Conservation (phyloP, 1,284 basidiomycete species). For the Malassezia slooffiae region DNA sequence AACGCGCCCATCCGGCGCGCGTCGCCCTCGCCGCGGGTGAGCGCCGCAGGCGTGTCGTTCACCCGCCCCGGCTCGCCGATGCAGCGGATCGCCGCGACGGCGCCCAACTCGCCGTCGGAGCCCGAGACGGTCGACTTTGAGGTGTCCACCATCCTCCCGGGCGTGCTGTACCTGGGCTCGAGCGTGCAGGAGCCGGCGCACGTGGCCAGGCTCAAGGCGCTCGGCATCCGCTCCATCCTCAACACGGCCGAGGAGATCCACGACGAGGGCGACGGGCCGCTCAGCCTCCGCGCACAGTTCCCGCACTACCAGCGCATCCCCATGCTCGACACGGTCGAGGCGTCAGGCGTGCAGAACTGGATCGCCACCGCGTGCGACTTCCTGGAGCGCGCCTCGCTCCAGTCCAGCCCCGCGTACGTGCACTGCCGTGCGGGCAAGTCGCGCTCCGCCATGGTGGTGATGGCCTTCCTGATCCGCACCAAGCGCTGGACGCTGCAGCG, state of each 20-base stretch:
- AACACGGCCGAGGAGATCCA: slow-evolving; percentile 70
- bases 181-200: slow-evolving; percentile 67
- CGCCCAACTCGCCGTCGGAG: background rate
- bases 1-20: background rate
- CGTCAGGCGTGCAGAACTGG: slow-evolving; percentile 71
- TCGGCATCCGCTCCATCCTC: slow-evolving; percentile 77
- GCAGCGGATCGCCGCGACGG: no score
- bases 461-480: slow-evolving; percentile 91
- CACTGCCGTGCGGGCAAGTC: slow-evolving; percentile 96
- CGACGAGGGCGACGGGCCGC: slow-evolving; percentile 15
- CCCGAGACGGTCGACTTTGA: slow-evolving; percentile 14
- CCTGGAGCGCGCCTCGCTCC: slow-evolving; percentile 77
- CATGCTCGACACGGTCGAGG: slow-evolving; percentile 89
- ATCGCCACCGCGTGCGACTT: slow-evolving; percentile 74
- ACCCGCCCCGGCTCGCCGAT: no score
- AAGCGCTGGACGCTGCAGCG: slow-evolving; percentile 87
- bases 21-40: background rate
- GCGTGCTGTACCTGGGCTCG: slow-evolving; percentile 79
- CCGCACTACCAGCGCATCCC: slow-evolving; percentile 74
- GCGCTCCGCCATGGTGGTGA: slow-evolving; percentile 87
- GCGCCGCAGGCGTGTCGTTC: no score
- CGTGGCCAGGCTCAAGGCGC: slow-evolving; percentile 58
- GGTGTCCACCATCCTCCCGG: slow-evolving; percentile 59
- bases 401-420: slow-evolving; percentile 78
- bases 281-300: slow-evolving; percentile 49